Evolutionary conservation across 1,284 basidiomycete genomes (phyloP).

Genomic region (Marasmius tenuissimus): DNA sequence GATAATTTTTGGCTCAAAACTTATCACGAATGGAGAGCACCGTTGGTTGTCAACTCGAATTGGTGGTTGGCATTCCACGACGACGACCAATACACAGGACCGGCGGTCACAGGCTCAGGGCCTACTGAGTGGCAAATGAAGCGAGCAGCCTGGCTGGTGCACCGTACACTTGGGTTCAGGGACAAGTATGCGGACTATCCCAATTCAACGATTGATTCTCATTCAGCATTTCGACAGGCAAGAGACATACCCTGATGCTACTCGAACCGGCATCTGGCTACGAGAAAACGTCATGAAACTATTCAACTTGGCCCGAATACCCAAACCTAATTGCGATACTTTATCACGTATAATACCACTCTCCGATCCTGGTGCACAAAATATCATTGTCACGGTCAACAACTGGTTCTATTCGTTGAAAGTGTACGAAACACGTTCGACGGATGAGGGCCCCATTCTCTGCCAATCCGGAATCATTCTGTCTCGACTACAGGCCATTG

Average conservation of each 20-base stretch:
- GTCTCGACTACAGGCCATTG: slow-evolving; percentile 61
- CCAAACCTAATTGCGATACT: slow-evolving; percentile 62
- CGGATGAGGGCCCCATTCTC: slow-evolving; percentile 26
- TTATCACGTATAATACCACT: slow-evolving; percentile 50
- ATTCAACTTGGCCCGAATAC: slow-evolving; percentile 80
- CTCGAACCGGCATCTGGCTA: slow-evolving; percentile 68
- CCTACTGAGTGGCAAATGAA: slow-evolving; percentile 85
- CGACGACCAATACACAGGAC: slow-evolving; percentile 51
- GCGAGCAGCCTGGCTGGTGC: slow-evolving; percentile 82
- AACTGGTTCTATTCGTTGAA: slow-evolving; percentile 85
- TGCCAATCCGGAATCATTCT: slow-evolving; percentile 62
- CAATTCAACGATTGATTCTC: slow-evolving; percentile 3
- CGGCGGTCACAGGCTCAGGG: slow-evolving; percentile 24
- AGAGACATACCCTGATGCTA: slow-evolving; percentile 55
- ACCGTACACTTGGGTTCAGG: slow-evolving; percentile 81
- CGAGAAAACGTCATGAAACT: slow-evolving; percentile 57
- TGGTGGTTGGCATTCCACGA: slow-evolving; percentile 94
- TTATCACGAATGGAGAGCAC: slow-evolving; percentile 89
- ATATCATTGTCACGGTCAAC: slow-evolving; percentile 73
- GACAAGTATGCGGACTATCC: slow-evolving; percentile 46
- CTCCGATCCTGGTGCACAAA: slow-evolving; percentile 50
- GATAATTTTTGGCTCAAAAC: slow-evolving; percentile 94
- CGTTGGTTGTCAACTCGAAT: slow-evolving; percentile 90
- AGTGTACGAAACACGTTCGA: slow-evolving; percentile 47
- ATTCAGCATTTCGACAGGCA: slow-evolving; percentile 36